These are phyloP conservation scores for Acanthamoeba castellanii DNA, from an alignment of 208 protist genomes.

Conservation along the genomic window DNA sequence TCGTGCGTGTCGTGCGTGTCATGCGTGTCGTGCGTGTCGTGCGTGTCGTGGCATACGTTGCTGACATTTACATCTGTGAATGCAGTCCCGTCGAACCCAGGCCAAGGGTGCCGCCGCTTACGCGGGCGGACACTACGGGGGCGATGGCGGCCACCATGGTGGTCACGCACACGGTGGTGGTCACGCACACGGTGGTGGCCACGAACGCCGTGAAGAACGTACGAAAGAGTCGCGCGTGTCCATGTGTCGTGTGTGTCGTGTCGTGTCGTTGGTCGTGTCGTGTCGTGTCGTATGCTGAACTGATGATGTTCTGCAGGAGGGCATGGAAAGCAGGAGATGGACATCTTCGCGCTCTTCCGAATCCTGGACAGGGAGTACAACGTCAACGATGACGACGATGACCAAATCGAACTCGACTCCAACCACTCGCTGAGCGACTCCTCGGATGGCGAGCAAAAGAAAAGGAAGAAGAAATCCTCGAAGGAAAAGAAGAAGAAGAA, in stretches of 20 bases:
- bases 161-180: not conserved
- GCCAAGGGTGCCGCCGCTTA: not conserved
- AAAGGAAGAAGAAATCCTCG: not conserved
- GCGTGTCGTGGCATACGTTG: too few relatives aligned
- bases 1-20: not conserved
- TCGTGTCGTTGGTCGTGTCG: too few relatives aligned
- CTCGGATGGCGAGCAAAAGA: not conserved
- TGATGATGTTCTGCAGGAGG: too few relatives aligned
- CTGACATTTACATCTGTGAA: not conserved
- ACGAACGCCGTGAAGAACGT: too few relatives aligned
- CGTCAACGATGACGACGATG: conserved; percentile 28
- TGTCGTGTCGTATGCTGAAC: too few relatives aligned
- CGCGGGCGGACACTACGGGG: not conserved
- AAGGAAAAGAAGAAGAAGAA: not conserved
- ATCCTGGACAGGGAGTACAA: conserved; percentile 27
- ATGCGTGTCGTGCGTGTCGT: too few relatives aligned
- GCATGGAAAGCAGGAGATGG: not conserved
- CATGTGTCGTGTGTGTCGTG: too few relatives aligned
- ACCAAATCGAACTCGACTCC: not conserved
- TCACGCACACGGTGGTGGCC: not conserved
- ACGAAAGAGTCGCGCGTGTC: too few relatives aligned
- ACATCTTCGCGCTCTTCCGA: conserved; percentile 35
- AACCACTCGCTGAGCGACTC: not conserved
- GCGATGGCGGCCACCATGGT: not conserved
- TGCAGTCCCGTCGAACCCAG: conserved; percentile 18